Base-by-base conservation (phyloP, 176 grass and related monocot species). In the Phyllostachys edulis region DNA sequence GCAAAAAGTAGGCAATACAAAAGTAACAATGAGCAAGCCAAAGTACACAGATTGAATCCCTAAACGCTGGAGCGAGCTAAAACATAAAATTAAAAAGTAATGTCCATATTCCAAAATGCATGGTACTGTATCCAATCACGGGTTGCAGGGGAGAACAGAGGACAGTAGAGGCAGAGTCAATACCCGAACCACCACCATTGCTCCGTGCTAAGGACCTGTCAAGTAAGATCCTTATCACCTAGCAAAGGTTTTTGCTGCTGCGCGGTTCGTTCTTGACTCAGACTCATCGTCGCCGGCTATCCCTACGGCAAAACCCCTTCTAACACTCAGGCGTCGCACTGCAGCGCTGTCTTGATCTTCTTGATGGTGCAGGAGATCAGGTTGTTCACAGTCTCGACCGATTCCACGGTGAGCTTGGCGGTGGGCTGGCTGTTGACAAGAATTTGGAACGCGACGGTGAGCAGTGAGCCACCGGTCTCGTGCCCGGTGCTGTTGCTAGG, bases 181-280 rank as follows among this genome's bases (percentile, higher is more conserved):
- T 98, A 88, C 96, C 96, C 91, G 93, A 98, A 98, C 96, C 96
- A 98, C 91, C 91, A 90, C 93, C 96, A 92, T 95, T 95, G 96
- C 96, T 93, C 64, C 61, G 85, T 90, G 85, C 61, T 86, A 91
- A 91, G 79, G 75, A 85, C 75, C 75, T 15, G 62, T 61, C 50
- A 24, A 52, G 75, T 29, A 23, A 54, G 68, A 89, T 88, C 87
- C 89, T 98, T 95, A 94, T 89, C 96, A 92, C 89, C 80, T 75
- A 96, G 93, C 96, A 99, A 96, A 90, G 96, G 93, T 50, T 73
- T 72, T 70, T 85, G 88, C 7, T 68, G 67, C 32, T 12, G 83
- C 42, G 87, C 87, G 96, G 96, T 98, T 95, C 96, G 96, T 98
- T 98, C 96, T 98, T 98, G 96, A 98, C 96, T 98, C 91, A 73